Conservation (phyloP, 345 rosid genomes). For the Hibiscus syriacus region DNA sequence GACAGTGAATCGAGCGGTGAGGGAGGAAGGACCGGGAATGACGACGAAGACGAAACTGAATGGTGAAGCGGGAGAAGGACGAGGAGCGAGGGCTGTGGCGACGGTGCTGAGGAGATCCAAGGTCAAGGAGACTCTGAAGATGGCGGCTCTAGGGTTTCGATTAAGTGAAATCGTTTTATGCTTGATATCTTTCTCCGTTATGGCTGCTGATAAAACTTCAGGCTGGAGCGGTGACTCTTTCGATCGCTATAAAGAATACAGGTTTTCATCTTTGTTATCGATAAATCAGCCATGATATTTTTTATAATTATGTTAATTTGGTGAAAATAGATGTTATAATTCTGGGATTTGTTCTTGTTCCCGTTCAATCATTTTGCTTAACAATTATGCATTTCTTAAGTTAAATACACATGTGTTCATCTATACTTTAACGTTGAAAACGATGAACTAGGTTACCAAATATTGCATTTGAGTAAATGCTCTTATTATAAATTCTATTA, state of each 20-base stretch:
- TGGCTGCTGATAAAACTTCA: slow-evolving; percentile 89
- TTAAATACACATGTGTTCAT: neutral
- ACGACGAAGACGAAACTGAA: slow-evolving; percentile 21
- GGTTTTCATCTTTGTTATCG: slow-evolving; percentile 24
- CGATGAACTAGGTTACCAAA: neutral
- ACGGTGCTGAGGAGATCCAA: slow-evolving; percentile 33
- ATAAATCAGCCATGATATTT: no score
- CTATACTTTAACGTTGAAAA: neutral
- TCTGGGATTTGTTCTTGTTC: neutral
- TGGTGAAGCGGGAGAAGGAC: slow-evolving; percentile 16
- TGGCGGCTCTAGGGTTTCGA: slow-evolving; percentile 59
- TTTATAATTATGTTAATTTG: neutral
- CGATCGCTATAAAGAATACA: slow-evolving; percentile 87
- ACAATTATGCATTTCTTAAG: neutral
- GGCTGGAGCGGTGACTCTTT: slow-evolving; percentile 99
- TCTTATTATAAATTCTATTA: neutral
- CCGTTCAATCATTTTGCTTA: neutral
- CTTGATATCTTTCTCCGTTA: slow-evolving; percentile 83
- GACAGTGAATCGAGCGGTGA: slow-evolving; percentile 34
- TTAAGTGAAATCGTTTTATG: slow-evolving; percentile 56
- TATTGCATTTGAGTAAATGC: neutral
- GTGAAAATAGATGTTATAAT: neutral
- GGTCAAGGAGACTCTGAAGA: slow-evolving; percentile 27
- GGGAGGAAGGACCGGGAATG: slow-evolving; percentile 27
- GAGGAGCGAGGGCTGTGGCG: slow-evolving; percentile 20